Evolutionary conservation across 441 rosid species (phyloP).

Genomic region (Gossypium trilobum): DNA sequence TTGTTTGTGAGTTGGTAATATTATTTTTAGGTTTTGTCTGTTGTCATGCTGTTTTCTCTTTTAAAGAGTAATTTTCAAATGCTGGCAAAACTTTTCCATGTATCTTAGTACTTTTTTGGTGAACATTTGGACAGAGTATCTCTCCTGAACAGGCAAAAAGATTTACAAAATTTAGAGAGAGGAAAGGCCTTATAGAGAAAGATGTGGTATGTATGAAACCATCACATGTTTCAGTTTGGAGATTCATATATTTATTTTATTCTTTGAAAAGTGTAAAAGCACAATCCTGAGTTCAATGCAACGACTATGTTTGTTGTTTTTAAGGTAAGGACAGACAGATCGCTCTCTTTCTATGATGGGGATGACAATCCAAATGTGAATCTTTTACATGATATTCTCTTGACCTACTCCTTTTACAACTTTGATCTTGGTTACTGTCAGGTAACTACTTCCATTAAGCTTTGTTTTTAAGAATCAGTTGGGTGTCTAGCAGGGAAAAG

Average conservation of each 20-base stretch:
- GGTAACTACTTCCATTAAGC: constrained; percentile 33
- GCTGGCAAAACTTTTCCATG: constrained; percentile 8
- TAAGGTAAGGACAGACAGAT: constrained; percentile 95
- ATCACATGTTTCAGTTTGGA: constrained; percentile 1
- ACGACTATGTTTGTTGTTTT: constrained; percentile 16
- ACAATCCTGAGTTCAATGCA: constrained; percentile 3
- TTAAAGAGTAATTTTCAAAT: neutral
- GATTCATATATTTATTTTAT: constrained; percentile 15
- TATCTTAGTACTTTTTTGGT: constrained; percentile 16
- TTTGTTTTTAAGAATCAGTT: neutral
- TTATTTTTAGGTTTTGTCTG: constrained; percentile 1
- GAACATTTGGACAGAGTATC: constrained; percentile 53
- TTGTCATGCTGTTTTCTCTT: neutral
- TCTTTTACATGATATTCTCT: constrained; percentile 69
- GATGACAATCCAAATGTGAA: constrained; percentile 85
- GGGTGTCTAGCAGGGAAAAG: neutral
- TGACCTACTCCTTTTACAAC: constrained; percentile 91
- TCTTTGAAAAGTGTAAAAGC: neutral
- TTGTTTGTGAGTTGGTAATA: neutral
- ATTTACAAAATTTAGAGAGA: constrained; percentile 86
- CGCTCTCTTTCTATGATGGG: constrained; percentile 72
- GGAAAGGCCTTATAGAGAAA: constrained; percentile 85
- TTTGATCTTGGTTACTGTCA: constrained; percentile 99
- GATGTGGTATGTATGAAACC: constrained; percentile 68
- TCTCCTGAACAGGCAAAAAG: constrained; percentile 83